phyloP scores from a whole-genome alignment of 306 rosid species.

The Quercus aquifolioides region DNA sequence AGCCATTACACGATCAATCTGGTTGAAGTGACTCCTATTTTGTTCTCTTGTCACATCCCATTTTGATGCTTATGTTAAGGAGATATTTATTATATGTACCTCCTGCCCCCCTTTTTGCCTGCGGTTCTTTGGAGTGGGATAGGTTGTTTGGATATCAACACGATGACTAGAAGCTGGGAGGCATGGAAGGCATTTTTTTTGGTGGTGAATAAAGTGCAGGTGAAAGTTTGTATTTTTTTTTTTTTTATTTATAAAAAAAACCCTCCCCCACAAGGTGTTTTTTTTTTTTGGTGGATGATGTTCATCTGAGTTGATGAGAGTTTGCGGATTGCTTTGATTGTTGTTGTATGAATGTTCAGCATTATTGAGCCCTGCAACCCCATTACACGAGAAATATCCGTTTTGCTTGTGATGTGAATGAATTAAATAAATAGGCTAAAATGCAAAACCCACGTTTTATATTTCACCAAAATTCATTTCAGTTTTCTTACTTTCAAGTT shows the following conservation, averaged over 20 bases:
- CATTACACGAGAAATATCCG: neutral
- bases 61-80: conserved; percentile 28
- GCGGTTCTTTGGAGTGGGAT: conserved; percentile 43
- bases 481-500: too few relatives aligned
- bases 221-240: conserved; percentile 42
- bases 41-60: conserved; percentile 12
- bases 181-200: conserved; percentile 59
- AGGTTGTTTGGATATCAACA: conserved; percentile 48
- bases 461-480: neutral
- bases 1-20: conserved; percentile 51
- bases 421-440: too few relatives aligned
- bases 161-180: conserved; percentile 47
- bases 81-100: conserved; percentile 51
- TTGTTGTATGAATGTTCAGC: neutral
- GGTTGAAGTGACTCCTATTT: conserved; percentile 21
- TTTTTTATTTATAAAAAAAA: neutral
- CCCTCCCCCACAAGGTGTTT: neutral
- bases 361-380: neutral
- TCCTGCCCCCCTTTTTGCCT: conserved; percentile 70
- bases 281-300: conserved; percentile 16
- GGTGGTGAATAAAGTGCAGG: conserved; percentile 86
- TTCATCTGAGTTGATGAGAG: neutral
- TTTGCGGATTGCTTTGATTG: neutral
- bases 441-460: too few relatives aligned
- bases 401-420: neutral